Base-by-base conservation (phyloP, 2,329 filamentous ascomycete species). In the Nemania abortiva region DNA sequence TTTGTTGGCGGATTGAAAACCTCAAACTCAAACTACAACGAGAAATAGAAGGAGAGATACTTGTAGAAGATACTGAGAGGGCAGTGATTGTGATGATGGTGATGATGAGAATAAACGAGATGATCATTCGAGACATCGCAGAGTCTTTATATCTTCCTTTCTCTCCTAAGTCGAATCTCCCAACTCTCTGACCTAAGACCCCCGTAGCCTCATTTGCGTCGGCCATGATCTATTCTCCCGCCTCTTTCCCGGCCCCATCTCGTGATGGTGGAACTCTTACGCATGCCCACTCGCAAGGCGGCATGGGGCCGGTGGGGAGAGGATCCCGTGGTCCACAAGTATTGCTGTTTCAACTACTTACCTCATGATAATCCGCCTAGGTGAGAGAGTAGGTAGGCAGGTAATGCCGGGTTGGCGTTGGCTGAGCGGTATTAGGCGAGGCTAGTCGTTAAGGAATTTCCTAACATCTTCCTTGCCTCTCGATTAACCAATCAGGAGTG, bases 121-220 rank as follows among this genome's bases (percentile, higher is more conserved):
- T 6, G 56, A 52, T 20, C 10, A n/a, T 27, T 50, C 45, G 57
- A 60, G 57, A 18, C n/a, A 37, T 50, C n/a, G 45, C 18, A 27
- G 45, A 10, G 37, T 60, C 57, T 60, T 60, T 60, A 60, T 60
- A 60, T 60, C 49, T 37, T 27, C 10, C 11, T 60, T 37, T 45
- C 34, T 50, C 57, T 24, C 45, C 45, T 49, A 4, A 24, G 22
- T 49, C 18, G n/a, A n/a, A n/a, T 49, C 42, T 49, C 24, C 24
- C 24, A 58, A 27, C 37, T 58, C 55, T 3, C 42, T 50, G 9
- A 27, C 18, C 27, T 7, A 58, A 7, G 24, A 47, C 29, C 29
- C 34, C 6, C 27, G 50, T 50, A 60, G 42, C 27, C 45, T 60
- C 57, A 37, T 37, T 60, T 45, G 15, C 39, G n/a, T 34, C 24